Evolutionary conservation across 2,329 filamentous ascomycete genomes (phyloP), one percentile per base, ranked within the genome.

Genomic region (Didymella glomerata): DNA sequence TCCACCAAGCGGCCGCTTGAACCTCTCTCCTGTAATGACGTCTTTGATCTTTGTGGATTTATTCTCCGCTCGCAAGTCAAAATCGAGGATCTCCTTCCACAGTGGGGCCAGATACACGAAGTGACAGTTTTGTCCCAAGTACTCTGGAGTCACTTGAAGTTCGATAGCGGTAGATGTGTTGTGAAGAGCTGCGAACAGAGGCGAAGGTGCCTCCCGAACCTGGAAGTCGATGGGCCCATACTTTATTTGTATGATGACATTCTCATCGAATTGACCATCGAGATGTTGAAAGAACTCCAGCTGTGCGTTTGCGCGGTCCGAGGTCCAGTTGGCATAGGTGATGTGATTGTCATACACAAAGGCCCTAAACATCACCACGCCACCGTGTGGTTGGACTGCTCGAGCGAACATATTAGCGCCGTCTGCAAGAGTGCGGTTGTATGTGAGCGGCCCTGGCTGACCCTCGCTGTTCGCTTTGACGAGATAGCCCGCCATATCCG

Each of bases 331-430:
- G 0, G 79, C 77, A 68, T 87, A 80, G 61, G 85, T 82, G 60
- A 88, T 73, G 8, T 79, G 76, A 42, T 83, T 78, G 67, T 91
- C 82, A 70, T 91, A 91, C 1, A 91, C 88, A 65, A 91, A 91
- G 1, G 89, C 88, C 1, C 89, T 84, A 78, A 89, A 91, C 84
- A 91, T 86, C 52, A 90, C 80, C 30, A 89, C 95, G 74, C 93
- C 93, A 76, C 95, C 95, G 48, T 98, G 97, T 79, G 92, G 92
- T 55, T 96, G 97, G 79, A 90, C 92, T 65, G 92, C 91, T 66
- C 87, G 97, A 75, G 88, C 88, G 64, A 91, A 91, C 55, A 91
- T 76, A 66, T 90, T 90, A 4, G 88, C 88, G 1, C 87, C 88
- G 27, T 90, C 81, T 2, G 88, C 82, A 0, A 91, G 80, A 0